Conservation (phyloP, 1,139 yeast species). For the Pichia norvegensis region DNA sequence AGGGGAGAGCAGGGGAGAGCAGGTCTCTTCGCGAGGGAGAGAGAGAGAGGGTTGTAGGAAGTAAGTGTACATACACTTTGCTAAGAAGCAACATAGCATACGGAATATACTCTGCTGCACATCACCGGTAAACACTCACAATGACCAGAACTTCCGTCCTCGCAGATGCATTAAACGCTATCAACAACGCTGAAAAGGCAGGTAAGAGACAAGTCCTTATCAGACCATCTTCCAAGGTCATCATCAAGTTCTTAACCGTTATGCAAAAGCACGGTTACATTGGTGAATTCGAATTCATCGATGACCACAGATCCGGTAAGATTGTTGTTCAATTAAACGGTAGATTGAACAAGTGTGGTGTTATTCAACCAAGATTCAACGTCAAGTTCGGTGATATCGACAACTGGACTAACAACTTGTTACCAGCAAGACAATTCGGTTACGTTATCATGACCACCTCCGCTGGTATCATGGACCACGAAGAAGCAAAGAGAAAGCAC, state of each 20-base stretch:
- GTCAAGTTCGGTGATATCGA: constrained; percentile 89
- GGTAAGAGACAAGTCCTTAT: constrained; percentile 98
- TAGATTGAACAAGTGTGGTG: constrained; percentile 98
- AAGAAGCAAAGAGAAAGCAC: constrained; percentile 99
- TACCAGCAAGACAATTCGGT: constrained; percentile 99
- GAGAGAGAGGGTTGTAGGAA: too few species aligned
- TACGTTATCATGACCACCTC: constrained; percentile 95
- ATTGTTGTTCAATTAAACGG: constrained; percentile 95
- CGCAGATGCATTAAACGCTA: constrained; percentile 98
- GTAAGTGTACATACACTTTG: too few species aligned
- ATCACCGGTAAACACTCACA: constrained; percentile 24
- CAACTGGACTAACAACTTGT: constrained; percentile 95
- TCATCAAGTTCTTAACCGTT: constrained; percentile 91
- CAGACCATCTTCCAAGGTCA: constrained; percentile 98
- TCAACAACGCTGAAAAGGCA: constrained; percentile 98
- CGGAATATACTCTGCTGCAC: too few species aligned
- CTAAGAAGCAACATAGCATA: too few species aligned
- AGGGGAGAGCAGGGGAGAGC: too few species aligned
- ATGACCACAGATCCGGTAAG: constrained; percentile 99
- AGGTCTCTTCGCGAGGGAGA: neutral
- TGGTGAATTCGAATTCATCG: constrained; percentile 97
- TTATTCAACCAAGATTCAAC: constrained; percentile 96
- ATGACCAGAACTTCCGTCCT: constrained; percentile 99
- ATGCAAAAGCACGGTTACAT: constrained; percentile 98
- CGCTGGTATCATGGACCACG: constrained; percentile 99